Conservation (phyloP, 208 protist genomes). For the Trypanosoma boissoni region DNA sequence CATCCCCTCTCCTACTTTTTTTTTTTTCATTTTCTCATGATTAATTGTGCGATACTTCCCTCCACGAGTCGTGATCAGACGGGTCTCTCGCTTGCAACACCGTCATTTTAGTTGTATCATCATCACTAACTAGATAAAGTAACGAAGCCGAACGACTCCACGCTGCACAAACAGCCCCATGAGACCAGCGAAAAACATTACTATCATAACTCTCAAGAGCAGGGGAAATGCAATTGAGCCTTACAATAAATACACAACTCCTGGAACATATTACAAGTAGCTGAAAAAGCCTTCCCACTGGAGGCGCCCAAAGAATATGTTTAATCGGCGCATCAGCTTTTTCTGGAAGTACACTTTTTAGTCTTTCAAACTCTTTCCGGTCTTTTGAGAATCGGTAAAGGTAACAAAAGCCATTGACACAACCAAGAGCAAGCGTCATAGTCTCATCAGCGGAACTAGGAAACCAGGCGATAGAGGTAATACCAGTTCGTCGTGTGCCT, state of each 20-base stretch:
- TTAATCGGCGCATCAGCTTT: slow-evolving; percentile 48
- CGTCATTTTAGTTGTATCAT: slow-evolving; percentile 35
- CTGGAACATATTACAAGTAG: slow-evolving; percentile 79
- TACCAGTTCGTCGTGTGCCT: slow-evolving; percentile 33
- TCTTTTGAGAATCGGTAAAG: slow-evolving; percentile 75
- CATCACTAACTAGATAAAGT: slow-evolving; percentile 73
- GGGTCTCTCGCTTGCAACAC: slow-evolving; percentile 78
- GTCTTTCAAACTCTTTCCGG: slow-evolving; percentile 40
- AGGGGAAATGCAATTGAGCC: slow-evolving; percentile 80
- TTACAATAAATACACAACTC: slow-evolving; percentile 66
- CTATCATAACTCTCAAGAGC: slow-evolving; percentile 41
- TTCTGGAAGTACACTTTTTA: slow-evolving; percentile 27
- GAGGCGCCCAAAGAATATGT: slow-evolving; percentile 72
- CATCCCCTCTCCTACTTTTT: too few relatives aligned
- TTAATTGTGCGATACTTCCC: slow-evolving; percentile 34
- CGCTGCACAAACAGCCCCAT: slow-evolving; percentile 70
- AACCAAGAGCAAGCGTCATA: slow-evolving; percentile 82
- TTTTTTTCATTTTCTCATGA: background rate
- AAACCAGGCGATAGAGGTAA: slow-evolving; percentile 85
- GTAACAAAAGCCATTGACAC: slow-evolving; percentile 71
- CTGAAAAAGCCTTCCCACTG: slow-evolving; percentile 78
- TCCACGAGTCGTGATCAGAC: slow-evolving; percentile 77
- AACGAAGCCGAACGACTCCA: slow-evolving; percentile 78
- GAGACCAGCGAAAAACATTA: slow-evolving; percentile 57
- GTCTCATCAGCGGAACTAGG: slow-evolving; percentile 64